Conservation (phyloP, 768 basidiomycete species). For the Rossbeevera mucosa region DNA sequence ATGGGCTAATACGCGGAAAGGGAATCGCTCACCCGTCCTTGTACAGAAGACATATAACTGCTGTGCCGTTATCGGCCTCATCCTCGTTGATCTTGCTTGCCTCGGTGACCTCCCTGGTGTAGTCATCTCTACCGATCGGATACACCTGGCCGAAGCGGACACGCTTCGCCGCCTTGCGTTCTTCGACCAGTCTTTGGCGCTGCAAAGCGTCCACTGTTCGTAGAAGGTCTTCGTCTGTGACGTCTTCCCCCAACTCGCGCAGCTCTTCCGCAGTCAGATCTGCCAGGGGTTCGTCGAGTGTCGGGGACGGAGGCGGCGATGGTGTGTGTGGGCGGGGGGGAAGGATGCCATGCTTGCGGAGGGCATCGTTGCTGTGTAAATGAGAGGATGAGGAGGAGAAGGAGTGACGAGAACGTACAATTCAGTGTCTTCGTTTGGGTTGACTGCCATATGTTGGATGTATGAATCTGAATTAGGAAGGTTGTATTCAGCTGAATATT, state of each 20-base stretch:
- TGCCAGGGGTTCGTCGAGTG: constrained; percentile 61
- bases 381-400: not conserved
- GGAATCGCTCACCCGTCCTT: constrained; percentile 76
- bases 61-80: constrained; percentile 73
- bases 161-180: constrained; percentile 50
- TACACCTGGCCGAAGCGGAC: constrained; percentile 80
- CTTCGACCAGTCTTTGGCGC: constrained; percentile 59
- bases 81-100: constrained; percentile 70
- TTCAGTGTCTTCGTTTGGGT: constrained; percentile 92
- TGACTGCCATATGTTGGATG: constrained; percentile 53
- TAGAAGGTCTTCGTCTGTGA: constrained; percentile 69
- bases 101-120: constrained; percentile 92
- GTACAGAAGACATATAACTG: constrained; percentile 91
- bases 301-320: constrained; percentile 77
- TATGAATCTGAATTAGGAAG: constrained; percentile 24
- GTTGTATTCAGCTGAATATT: constrained; percentile 28
- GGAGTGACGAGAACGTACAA: constrained; percentile 55
- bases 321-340: constrained; percentile 73
- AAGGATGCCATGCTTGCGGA: constrained; percentile 88
- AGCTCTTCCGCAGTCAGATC: constrained; percentile 62
- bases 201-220: constrained; percentile 65
- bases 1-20: not conserved
- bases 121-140: constrained; percentile 90
- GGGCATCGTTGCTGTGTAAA: constrained; percentile 77
- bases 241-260: constrained; percentile 66